These are phyloP conservation scores for Pestalotiopsis sp. DNA, from an alignment of 2,329 filamentous ascomycete genomes.

Conservation along the genomic window DNA sequence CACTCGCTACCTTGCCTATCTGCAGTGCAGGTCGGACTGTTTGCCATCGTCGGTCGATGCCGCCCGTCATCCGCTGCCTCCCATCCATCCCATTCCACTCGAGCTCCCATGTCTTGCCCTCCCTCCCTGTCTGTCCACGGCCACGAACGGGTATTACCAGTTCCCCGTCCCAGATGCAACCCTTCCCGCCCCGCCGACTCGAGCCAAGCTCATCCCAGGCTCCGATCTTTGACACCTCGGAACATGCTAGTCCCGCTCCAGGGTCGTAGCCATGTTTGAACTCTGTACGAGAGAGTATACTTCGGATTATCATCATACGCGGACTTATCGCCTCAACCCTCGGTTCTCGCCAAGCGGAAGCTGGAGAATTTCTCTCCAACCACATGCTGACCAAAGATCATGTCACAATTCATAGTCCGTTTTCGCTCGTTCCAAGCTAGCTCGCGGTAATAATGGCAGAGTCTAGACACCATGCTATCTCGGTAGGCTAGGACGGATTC, in stretches of 20 bases:
- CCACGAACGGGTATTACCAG: too few species aligned
- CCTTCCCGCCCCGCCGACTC: neutral
- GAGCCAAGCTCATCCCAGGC: neutral
- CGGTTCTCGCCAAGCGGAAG: neutral
- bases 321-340: neutral
- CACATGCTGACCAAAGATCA: neutral
- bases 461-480: neutral
- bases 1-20: neutral
- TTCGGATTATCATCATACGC: neutral
- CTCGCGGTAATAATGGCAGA: neutral
- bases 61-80: neutral
- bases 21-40: neutral
- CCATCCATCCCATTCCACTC: neutral
- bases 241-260: neutral
- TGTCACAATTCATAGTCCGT: neutral
- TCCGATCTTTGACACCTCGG: neutral
- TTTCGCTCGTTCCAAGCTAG: neutral
- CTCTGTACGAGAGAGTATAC: neutral
- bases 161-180: neutral
- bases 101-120: neutral
- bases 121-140: neutral
- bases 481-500: neutral
- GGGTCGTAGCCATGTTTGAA: neutral
- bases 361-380: neutral
- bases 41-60: conserved; percentile 5